Conservation (phyloP, 1,284 basidiomycete genomes). For the Anthracocystis setariae region DNA sequence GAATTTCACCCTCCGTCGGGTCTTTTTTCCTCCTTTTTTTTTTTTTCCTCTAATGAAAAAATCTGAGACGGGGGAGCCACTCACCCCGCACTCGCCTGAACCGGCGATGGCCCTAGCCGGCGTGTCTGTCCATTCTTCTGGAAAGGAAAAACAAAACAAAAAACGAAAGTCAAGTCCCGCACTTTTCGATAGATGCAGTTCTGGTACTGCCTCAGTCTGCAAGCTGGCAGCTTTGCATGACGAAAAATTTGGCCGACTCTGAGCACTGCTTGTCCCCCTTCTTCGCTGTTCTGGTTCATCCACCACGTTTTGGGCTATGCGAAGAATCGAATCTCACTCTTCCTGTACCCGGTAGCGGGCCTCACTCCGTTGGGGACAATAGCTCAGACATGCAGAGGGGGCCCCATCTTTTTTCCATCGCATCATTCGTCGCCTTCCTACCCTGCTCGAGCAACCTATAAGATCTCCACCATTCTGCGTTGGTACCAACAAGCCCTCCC, state of each 20-base stretch:
- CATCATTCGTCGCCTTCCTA: background rate
- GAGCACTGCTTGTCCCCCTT: background rate
- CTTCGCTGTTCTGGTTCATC: too few relatives aligned
- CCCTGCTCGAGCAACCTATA: background rate
- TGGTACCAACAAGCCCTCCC: background rate
- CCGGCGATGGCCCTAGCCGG: too few relatives aligned
- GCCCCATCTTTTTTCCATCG: conserved; percentile 23
- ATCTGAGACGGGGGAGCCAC: too few relatives aligned
- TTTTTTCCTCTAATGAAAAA: background rate
- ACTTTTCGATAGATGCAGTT: too few relatives aligned
- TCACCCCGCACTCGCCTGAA: background rate
- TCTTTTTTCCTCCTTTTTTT: background rate
- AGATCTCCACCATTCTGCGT: background rate
- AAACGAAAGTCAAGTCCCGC: background rate
- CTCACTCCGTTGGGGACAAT: background rate
- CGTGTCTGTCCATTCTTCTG: background rate
- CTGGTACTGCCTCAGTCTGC: background rate
- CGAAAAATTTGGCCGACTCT: background rate
- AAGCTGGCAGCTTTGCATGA: background rate
- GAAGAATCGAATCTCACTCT: too few relatives aligned
- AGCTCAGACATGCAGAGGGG: conserved; percentile 5
- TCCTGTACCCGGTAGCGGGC: conserved; percentile 1
- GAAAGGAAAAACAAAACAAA: background rate
- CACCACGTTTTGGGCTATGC: too few relatives aligned
- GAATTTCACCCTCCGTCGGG: background rate